Percentiles rank a stretch among this genome's conserved stretches.
Conservation (phyloP, 2,329 filamentous ascomycete species). For the Diplodia sapinea region DNA sequence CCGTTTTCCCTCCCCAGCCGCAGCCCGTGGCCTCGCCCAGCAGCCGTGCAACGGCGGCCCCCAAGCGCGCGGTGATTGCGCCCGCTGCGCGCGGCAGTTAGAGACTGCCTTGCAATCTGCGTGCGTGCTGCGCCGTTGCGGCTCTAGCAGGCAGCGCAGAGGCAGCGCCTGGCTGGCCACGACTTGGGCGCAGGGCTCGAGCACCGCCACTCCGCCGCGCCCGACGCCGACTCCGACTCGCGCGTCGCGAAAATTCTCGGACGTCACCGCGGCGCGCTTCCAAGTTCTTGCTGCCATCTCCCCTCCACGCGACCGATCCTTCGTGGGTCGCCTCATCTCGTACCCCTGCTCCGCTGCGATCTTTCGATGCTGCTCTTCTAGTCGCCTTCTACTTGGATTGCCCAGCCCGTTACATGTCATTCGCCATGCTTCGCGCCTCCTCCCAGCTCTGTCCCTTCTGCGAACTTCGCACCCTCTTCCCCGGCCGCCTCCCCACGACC, state of each 20-base stretch:
- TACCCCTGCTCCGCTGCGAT: background rate
- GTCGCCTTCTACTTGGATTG: background rate
- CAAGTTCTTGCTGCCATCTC: slow-evolving; percentile 1
- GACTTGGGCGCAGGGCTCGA: background rate
- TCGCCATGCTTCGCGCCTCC: slow-evolving; percentile 28
- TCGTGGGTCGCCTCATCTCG: background rate
- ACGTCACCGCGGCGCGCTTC: slow-evolving; percentile 18
- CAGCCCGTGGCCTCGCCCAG: background rate
- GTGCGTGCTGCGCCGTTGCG: background rate
- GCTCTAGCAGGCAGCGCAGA: background rate
- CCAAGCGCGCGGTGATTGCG: no score
- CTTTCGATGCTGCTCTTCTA: background rate
- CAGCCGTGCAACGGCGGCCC: background rate
- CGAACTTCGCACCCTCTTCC: slow-evolving; percentile 44
- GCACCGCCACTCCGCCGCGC: background rate
- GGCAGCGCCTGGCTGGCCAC: background rate
- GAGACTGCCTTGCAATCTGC: background rate
- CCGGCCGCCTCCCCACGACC: background rate
- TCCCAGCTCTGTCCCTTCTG: slow-evolving; percentile 50
- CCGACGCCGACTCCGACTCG: background rate
- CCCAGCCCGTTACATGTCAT: background rate
- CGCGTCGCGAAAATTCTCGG: slow-evolving; percentile 20
- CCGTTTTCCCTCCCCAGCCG: slow-evolving; percentile 8
- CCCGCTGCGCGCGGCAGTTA: no score
- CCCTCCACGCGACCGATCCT: slow-evolving; percentile 13